Percentiles rank a stretch among this genome's conserved stretches.
These are phyloP conservation scores for Penicillium sp. DNA, from an alignment of 2,329 filamentous ascomycete species.

Conservation along the genomic window DNA sequence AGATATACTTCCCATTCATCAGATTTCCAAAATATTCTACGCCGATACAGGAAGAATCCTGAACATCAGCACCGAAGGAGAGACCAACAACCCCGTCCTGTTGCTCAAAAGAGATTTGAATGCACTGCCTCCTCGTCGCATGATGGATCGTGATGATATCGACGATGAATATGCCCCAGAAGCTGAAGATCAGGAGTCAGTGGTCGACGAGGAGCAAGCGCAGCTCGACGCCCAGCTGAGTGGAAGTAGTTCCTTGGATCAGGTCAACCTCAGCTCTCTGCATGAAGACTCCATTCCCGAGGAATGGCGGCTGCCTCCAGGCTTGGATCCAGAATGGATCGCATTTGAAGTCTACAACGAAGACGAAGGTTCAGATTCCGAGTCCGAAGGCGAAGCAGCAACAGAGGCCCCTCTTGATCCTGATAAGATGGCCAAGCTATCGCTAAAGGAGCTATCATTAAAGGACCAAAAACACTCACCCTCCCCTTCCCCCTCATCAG, in stretches of 20 bases:
- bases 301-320: constrained; percentile 66
- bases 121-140: constrained; percentile 62
- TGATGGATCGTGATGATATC: constrained; percentile 54
- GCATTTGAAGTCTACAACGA: constrained; percentile 83
- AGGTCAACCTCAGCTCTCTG: constrained; percentile 23
- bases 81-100: constrained; percentile 72
- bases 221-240: constrained; percentile 44
- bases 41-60: constrained; percentile 87
- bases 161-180: constrained; percentile 33
- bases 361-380: constrained; percentile 58
- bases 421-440: constrained; percentile 52
- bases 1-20: constrained; percentile 68
- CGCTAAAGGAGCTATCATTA: constrained; percentile 42
- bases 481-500: constrained; percentile 32
- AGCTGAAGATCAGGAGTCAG: constrained; percentile 36
- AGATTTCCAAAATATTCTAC: constrained; percentile 90
- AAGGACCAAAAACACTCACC: constrained; percentile 29
- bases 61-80: constrained; percentile 72
- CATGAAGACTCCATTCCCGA: constrained; percentile 39
- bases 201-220: constrained; percentile 46
- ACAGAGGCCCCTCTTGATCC: constrained; percentile 42
- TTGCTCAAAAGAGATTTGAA: constrained; percentile 71
- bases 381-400: constrained; percentile 46
- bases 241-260: constrained; percentile 7
- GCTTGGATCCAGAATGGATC: constrained; percentile 87